These are phyloP conservation scores for Penicillium sp. DNA, from an alignment of 2,329 filamentous ascomycete genomes.

Conservation along the genomic window DNA sequence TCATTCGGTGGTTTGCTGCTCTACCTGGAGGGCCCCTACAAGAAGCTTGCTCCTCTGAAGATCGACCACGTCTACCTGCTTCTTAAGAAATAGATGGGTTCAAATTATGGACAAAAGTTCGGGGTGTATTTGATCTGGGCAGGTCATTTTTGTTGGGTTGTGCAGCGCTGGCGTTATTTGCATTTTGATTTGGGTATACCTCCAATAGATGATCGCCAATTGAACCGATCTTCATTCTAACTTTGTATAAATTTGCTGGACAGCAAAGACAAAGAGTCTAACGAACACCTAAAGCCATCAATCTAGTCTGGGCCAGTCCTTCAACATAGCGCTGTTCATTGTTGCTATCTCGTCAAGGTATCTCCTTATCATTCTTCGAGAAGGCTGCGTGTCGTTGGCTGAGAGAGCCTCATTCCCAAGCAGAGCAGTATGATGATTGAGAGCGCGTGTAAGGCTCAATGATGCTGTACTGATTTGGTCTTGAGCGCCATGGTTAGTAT, in stretches of 20 bases:
- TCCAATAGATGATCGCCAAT: constrained; percentile 34
- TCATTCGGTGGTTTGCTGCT: constrained; percentile 92
- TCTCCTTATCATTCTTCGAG: background rate
- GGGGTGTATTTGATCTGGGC: constrained; percentile 14
- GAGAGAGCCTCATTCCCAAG: background rate
- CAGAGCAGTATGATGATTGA: background rate
- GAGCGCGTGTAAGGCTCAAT: background rate
- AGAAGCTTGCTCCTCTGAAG: constrained; percentile 86
- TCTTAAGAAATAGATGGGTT: constrained; percentile 72
- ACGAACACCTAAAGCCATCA: background rate
- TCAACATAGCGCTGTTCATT: background rate
- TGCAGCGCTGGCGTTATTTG: constrained; percentile 44
- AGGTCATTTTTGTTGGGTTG: constrained; percentile 25
- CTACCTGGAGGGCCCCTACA: constrained; percentile 89
- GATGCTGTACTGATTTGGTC: background rate
- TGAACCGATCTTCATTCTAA: constrained; percentile 8
- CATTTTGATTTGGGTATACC: constrained; percentile 36
- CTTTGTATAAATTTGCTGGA: background rate
- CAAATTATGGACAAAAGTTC: constrained; percentile 16
- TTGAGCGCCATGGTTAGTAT: background rate
- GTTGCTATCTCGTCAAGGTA: background rate
- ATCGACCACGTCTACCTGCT: constrained; percentile 94
- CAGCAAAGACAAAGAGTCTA: background rate
- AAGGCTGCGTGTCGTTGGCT: background rate
- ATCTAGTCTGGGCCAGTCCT: background rate